Percentiles rank a stretch among this genome's conserved stretches.
Conservation (phyloP, 345 rosid species). For the Pseudoturritis turrita region DNA sequence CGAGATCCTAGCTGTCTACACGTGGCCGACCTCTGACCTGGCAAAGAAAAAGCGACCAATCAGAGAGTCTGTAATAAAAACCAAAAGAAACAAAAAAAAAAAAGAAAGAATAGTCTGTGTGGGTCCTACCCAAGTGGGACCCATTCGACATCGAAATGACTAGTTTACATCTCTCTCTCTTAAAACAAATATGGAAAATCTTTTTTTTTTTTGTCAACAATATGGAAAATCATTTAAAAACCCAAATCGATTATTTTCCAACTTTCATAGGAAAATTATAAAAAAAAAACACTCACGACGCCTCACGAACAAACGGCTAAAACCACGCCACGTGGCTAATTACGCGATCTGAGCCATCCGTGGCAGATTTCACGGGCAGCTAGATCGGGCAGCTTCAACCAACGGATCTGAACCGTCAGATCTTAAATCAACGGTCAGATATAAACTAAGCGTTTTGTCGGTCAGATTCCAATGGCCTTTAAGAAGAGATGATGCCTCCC, state of each 20-base stretch:
- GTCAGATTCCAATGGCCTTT: constrained; percentile 28
- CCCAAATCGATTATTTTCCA: neutral
- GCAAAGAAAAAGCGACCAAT: constrained; percentile 23
- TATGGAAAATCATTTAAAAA: neutral
- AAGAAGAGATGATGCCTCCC: constrained; percentile 24
- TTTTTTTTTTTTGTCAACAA: too few species aligned
- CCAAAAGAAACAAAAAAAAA: neutral
- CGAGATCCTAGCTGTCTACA: constrained; percentile 13
- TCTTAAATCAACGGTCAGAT: neutral
- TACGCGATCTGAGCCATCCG: constrained; percentile 23
- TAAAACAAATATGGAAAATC: neutral
- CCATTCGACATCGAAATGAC: neutral
- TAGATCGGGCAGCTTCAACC: neutral
- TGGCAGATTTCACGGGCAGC: constrained; percentile 21
- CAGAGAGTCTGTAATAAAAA: neutral
- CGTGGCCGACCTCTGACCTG: constrained; percentile 25
- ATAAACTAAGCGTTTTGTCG: neutral
- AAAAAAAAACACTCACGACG: constrained; percentile 7
- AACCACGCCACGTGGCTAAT: constrained; percentile 2
- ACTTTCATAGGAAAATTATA: neutral
- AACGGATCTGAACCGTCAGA: constrained; percentile 15
- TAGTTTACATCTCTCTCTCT: constrained; percentile 5
- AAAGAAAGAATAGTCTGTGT: neutral
- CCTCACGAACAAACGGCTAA: constrained; percentile 21
- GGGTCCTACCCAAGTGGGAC: too few species aligned